A percentile compares a stretch with the other conserved stretches of the same genome.
phyloP scores from a whole-genome alignment of 352 stramenopile species.

The Blastocystis hominis region DNA sequence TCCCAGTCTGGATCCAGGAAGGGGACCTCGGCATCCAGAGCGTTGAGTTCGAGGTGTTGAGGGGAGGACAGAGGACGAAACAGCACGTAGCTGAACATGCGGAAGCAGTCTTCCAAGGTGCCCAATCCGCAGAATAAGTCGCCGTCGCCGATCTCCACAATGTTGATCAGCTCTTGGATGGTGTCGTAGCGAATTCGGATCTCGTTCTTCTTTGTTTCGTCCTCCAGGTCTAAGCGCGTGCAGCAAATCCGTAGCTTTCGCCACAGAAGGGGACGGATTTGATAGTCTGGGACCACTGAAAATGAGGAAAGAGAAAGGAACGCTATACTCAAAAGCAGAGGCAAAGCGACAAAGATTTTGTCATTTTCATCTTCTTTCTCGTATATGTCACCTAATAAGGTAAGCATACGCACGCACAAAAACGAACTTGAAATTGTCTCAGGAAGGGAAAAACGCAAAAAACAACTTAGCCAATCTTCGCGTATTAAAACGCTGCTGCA shows the following conservation, averaged over 20 bases:
- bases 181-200: constrained; percentile 12
- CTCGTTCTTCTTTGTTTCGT: not conserved
- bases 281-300: not conserved
- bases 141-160: not conserved
- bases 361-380: not conserved
- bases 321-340: not conserved
- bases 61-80: constrained; percentile 1
- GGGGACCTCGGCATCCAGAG: not conserved
- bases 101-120: constrained; percentile 9
- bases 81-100: not conserved
- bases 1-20: constrained; percentile 28
- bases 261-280: constrained; percentile 2
- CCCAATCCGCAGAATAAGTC: not conserved
- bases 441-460: constrained; percentile 9
- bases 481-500: constrained; percentile 5
- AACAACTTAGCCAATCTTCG: constrained; percentile 19
- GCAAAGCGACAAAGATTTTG: not conserved
- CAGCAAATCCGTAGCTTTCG: constrained; percentile 1
- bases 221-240: not conserved
- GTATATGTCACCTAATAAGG: not conserved
- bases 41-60: not conserved
- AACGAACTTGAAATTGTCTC: constrained; percentile 4
- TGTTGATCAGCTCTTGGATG: constrained; percentile 5
- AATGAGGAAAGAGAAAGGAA: not conserved
- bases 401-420: not conserved